Base-by-base conservation (phyloP, 306 rosid species). In the Crataegus laevigata region DNA sequence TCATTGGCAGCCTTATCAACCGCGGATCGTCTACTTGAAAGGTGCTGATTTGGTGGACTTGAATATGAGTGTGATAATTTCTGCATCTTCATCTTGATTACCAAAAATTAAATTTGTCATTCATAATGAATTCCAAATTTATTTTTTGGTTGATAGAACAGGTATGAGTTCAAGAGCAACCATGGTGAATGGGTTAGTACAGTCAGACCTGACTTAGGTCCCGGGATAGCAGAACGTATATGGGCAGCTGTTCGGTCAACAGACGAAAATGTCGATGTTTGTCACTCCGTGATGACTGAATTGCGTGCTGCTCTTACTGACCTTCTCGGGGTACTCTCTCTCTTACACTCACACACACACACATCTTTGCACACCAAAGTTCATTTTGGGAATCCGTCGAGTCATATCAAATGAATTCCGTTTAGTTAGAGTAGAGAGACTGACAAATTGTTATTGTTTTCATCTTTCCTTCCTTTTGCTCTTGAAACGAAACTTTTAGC, bases 91-190 rank as follows among this genome's bases (percentile, higher is more conserved):
- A 40, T 21, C 36, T 55, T 61, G 54, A 66, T 77, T 15, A 70
- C 63, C 43, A 47, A 55, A 26, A 55, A 29, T 63, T 58, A 66
- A 52, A 67, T 9, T 55, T 43, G 57, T 65, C 45, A 1, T 38
- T 66, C 51, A 0, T n/a, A 17, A 36, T 66, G 70, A n/a, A 28
- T 66, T 25, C 58, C 29, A 28, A 50, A 52, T 13, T 43, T 47
- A 50, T 73, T 68, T 59, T 55, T 13, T 50, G 55, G 8, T 79
- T 57, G 76, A 68, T 77, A 67, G 73, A 34, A 2, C 57, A 92
- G 99, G 88, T 82, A 83, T 72, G 97, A 94, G 55, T 85, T 94
- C 88, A 94, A 90, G 88, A 89, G 71, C 72, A 94, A 90, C 78
- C 99, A 94, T 62, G 86, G 86, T 21, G 88, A 89, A 83, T 92